Evolutionary conservation across 305 asterid genomes (phyloP).

Genomic region (Plantago lanceolata): DNA sequence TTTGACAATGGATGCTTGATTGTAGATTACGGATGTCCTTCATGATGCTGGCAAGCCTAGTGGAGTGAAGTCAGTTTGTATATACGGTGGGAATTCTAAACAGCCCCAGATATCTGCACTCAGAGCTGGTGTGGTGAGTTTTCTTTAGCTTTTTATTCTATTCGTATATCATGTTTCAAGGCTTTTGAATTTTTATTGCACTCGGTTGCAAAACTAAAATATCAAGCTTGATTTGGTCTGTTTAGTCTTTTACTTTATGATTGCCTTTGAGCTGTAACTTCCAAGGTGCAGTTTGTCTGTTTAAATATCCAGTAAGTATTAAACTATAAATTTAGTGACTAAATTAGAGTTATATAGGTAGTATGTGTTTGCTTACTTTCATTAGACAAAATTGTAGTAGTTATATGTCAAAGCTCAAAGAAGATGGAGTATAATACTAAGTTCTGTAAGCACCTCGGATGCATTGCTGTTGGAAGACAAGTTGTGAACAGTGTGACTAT

Average conservation of each 20-base stretch:
- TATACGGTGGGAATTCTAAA: conserved; percentile 91
- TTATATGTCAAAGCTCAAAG: neutral
- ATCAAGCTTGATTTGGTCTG: neutral
- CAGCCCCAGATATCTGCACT: conserved; percentile 84
- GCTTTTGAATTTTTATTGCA: neutral
- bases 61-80: conserved; percentile 69
- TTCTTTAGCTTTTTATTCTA: conserved; percentile 21
- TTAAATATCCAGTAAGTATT: neutral
- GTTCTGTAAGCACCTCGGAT: neutral
- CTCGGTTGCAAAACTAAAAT: neutral
- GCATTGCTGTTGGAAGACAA: neutral
- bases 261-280: neutral
- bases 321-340: neutral
- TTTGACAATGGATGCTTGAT: conserved; percentile 21
- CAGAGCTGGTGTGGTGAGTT: conserved; percentile 83
- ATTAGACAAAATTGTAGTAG: neutral
- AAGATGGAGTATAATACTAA: neutral
- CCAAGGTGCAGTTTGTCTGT: neutral
- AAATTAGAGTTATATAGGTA: no score
- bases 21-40: conserved; percentile 80
- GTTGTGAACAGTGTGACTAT: neutral
- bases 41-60: conserved; percentile 87
- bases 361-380: neutral
- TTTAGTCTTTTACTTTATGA: neutral
- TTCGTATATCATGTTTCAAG: neutral